These are phyloP conservation scores for Pichia thaimueangensis DNA, from an alignment of 805 yeast species.

Conservation along the genomic window DNA sequence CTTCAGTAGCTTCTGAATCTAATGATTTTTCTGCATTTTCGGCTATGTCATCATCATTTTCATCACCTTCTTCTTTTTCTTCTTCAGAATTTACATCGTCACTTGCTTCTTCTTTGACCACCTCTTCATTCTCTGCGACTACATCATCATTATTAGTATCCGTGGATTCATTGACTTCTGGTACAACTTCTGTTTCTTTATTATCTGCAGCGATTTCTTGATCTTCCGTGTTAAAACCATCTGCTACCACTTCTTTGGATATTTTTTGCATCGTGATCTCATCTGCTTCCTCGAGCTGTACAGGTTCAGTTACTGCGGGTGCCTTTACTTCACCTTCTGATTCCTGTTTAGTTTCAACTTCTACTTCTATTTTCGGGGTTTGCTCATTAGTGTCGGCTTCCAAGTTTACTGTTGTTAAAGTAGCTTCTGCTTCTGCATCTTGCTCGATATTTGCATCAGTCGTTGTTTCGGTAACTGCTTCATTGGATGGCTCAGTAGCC, in stretches of 20 bases:
- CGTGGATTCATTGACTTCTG: no score
- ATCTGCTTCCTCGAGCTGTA: not conserved
- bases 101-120: conserved; percentile 5
- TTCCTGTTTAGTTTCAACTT: not conserved
- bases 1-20: no score
- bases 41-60: conserved; percentile 10
- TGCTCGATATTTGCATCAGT: not conserved
- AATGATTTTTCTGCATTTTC: no score
- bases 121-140: not conserved
- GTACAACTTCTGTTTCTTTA: not conserved
- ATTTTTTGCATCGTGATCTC: not conserved
- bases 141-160: conserved; percentile 1
- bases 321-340: not conserved
- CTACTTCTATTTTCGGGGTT: not conserved
- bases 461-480: not conserved
- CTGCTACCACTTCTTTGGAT: not conserved
- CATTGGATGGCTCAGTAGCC: not conserved
- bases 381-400: no score
- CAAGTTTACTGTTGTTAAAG: not conserved
- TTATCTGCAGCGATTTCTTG: not conserved
- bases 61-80: conserved; percentile 8
- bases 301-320: not conserved
- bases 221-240: not conserved
- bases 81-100: conserved; percentile 10
- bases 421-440: no score